Evolutionary conservation across 108 stramenopile genomes (phyloP).

Genomic region (Nannochloropsis granulata): DNA sequence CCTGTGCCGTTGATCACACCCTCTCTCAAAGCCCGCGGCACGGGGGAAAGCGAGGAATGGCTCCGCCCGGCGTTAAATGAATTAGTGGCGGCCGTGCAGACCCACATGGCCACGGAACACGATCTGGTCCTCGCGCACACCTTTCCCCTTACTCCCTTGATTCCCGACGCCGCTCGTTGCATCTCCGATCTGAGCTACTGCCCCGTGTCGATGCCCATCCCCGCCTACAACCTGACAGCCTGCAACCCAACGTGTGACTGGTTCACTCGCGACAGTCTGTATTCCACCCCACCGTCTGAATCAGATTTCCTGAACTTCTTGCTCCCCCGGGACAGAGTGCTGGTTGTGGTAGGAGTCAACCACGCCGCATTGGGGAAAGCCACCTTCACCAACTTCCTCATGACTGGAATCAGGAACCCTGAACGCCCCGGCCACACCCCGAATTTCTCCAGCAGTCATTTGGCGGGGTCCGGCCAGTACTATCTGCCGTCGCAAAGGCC

Average conservation of each 20-base stretch:
- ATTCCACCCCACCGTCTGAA: background rate
- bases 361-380: background rate
- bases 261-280: background rate
- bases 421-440: background rate
- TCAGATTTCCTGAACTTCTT: background rate
- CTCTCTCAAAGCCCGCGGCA: background rate
- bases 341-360: background rate
- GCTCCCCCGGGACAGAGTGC: background rate
- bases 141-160: background rate
- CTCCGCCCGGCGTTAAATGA: background rate
- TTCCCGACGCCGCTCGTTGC: background rate
- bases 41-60: background rate
- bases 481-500: background rate
- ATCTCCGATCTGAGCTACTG: background rate
- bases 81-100: background rate
- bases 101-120: background rate
- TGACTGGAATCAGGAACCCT: background rate
- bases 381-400: background rate
- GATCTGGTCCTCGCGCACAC: background rate
- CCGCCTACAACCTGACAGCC: background rate
- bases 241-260: background rate
- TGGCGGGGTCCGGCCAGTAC: background rate
- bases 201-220: background rate
- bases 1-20: background rate
- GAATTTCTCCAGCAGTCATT: background rate